Base-by-base conservation (phyloP, 306 rosid species). In the Lotus japonicus region DNA sequence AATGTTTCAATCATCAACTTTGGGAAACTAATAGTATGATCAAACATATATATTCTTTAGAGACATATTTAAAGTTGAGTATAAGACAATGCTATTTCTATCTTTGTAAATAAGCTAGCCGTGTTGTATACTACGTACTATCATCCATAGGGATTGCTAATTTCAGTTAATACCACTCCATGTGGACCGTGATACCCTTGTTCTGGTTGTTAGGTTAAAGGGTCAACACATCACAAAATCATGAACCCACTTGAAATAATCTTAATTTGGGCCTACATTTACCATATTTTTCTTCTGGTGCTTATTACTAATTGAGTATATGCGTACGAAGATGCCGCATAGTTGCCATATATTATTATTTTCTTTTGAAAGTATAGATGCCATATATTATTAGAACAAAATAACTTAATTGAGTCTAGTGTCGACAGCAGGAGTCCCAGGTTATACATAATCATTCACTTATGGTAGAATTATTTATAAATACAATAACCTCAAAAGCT, bases 311-410 rank as follows among this genome's bases (percentile, higher is more conserved):
- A 59, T 65, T 23, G 46, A 59, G 61, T 50, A 58, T 52, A 65
- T 51, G 14, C 52, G 70, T 42, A 65, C 36, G 68, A 58, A 71
- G 66, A 75, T 80, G 43, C 79, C 18, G 3, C 28, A 28, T 11
- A 10, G 71, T 36, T 61, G 57, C 56, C 49, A 21, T 11, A 5
- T 31, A 31, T 31, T 21, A 21, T 21, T 21, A n/a, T n/a, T n/a
- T 21, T 1, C 23, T 1, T 21, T 1, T 1, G 23, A 21, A 21
- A 21, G 3, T 18, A 26, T 8, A 9, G 71, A 45, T 60, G 56
- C 56, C 49, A 21, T 11, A 26, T 26, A 26, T 26, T 26, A 15
- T 7, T 36, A 35, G 28, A 50, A 35, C 21, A 45, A 12, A n/a
- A n/a, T n/a, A n/a, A n/a, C n/a, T n/a, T n/a, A n/a, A n/a, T n/a